Conservation (phyloP, 2,329 filamentous ascomycete genomes). For the Acrocalymma vagum region DNA sequence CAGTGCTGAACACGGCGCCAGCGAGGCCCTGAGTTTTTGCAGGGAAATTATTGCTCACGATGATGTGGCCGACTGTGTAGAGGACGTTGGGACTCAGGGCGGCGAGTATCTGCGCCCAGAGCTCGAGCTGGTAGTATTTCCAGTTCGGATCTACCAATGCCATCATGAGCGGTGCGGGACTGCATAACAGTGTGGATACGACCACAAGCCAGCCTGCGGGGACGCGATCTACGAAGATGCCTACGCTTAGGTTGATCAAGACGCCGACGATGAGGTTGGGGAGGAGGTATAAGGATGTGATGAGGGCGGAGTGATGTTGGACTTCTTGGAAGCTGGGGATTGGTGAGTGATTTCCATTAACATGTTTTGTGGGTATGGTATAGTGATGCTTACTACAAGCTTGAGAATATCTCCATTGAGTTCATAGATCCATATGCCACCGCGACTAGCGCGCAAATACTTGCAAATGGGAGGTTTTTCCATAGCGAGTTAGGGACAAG, state of each 20-base stretch:
- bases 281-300: slow-evolving; percentile 52
- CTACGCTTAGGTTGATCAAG: slow-evolving; percentile 54
- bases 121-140: slow-evolving; percentile 61
- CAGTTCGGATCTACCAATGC: slow-evolving; percentile 58
- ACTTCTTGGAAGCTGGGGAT: slow-evolving; percentile 49
- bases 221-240: slow-evolving; percentile 55
- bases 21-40: slow-evolving; percentile 66
- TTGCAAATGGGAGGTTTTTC: slow-evolving; percentile 64
- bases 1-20: slow-evolving; percentile 69
- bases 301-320: slow-evolving; percentile 40
- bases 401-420: slow-evolving; percentile 49
- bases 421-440: slow-evolving; percentile 47
- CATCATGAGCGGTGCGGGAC: slow-evolving; percentile 63
- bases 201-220: slow-evolving; percentile 54
- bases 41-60: slow-evolving; percentile 64
- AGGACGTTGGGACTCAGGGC: slow-evolving; percentile 58
- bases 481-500: slow-evolving; percentile 55
- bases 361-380: not conserved
- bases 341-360: not conserved
- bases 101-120: slow-evolving; percentile 54
- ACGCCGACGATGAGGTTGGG: slow-evolving; percentile 50
- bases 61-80: slow-evolving; percentile 64
- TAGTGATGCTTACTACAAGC: slow-evolving; percentile 50
- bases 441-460: slow-evolving; percentile 59
- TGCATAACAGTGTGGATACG: slow-evolving; percentile 51